Evolutionary conservation across 2,329 filamentous ascomycete genomes (phyloP), one percentile per base, ranked within the genome.

Genomic region (Nigrospora osmanthi): DNA sequence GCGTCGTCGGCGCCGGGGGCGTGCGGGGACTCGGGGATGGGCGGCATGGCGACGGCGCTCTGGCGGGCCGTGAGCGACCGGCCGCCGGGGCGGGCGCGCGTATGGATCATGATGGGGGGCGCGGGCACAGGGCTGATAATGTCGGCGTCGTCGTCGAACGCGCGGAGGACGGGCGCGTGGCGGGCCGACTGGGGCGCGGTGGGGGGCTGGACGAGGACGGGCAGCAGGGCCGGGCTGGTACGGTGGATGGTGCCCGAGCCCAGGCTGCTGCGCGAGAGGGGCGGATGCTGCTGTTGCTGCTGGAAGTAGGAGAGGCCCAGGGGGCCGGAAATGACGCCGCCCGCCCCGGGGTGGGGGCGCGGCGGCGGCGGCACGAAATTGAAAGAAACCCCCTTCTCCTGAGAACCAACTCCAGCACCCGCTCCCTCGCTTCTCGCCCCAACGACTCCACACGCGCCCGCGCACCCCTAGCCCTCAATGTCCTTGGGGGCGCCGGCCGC

Each of bases 401-500:
- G 13, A 12, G 47, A 44, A 14, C 31, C 30, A 14, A 31, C 15
- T 38, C 19, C 42, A 38, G 13, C 38, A 32, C 15, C 42, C 16
- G 40, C 47, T 47, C n/a, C 45, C 32, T 30, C 28, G 15, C 41
- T 28, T 31, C 36, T 38, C n/a, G 23, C n/a, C 15, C 35, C 13
- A 43, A 38, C 35, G 19, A 43, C 42, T 54, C 56, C 57, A 46
- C 53, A 59, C 54, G 65, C 68, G 66, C 71, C 70, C 67, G 61
- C 68, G 69, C 61, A 63, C 64, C 70, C 60, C 71, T 70, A 75
- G 35, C 58, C 61, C 54, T 75, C 75, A 37, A 73, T 52, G 47
- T 78, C 70, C 61, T 77, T 76, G 45, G 65, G 60, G 3, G 63
- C 55, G 12, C 56, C 53, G 17, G 50, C 49, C 12, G 51, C 47